These are phyloP conservation scores for Dothidotthia symphoricarpi DNA, from an alignment of 2,329 filamentous ascomycete species.

Conservation along the genomic window DNA sequence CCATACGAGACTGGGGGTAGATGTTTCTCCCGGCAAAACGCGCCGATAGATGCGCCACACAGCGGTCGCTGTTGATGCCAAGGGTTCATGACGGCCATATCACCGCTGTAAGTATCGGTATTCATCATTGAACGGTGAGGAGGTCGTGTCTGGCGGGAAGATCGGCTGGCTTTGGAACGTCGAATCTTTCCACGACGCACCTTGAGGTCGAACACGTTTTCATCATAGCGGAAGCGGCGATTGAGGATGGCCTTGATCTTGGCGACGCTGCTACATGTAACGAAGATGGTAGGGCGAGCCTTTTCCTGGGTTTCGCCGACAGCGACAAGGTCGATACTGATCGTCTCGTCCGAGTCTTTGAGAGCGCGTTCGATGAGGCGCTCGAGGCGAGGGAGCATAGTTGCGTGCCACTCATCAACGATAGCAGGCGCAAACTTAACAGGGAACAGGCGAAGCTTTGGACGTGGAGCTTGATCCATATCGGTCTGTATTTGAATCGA, in stretches of 20 bases:
- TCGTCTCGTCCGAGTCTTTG: conserved; percentile 70
- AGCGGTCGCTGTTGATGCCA: conserved; percentile 74
- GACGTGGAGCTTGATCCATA: conserved; percentile 23
- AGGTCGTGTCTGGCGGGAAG: conserved; percentile 28
- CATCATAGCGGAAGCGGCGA: conserved; percentile 68
- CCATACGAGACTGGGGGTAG: conserved; percentile 89
- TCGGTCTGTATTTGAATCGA: conserved; percentile 38
- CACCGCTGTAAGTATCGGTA: conserved; percentile 34
- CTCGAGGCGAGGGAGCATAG: conserved; percentile 71
- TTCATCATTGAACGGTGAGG: conserved; percentile 45
- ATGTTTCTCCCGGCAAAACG: conserved; percentile 80
- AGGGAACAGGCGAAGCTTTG: conserved; percentile 42
- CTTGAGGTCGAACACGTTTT: conserved; percentile 63
- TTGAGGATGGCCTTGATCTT: conserved; percentile 71
- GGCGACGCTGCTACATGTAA: conserved; percentile 71
- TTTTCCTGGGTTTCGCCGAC: conserved; percentile 67
- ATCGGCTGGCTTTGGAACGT: conserved; percentile 55
- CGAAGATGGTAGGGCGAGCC: conserved; percentile 69
- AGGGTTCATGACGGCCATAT: conserved; percentile 59
- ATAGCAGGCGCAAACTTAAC: conserved; percentile 60
- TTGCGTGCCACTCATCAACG: conserved; percentile 69
- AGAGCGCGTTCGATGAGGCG: conserved; percentile 68
- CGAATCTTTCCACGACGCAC: conserved; percentile 69
- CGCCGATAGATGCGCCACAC: conserved; percentile 90
- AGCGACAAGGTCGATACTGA: conserved; percentile 74